These are phyloP conservation scores for Bolboschoenoplectus hybrid DNA, from an alignment of 202 grass and related monocot genomes.

Conservation along the genomic window DNA sequence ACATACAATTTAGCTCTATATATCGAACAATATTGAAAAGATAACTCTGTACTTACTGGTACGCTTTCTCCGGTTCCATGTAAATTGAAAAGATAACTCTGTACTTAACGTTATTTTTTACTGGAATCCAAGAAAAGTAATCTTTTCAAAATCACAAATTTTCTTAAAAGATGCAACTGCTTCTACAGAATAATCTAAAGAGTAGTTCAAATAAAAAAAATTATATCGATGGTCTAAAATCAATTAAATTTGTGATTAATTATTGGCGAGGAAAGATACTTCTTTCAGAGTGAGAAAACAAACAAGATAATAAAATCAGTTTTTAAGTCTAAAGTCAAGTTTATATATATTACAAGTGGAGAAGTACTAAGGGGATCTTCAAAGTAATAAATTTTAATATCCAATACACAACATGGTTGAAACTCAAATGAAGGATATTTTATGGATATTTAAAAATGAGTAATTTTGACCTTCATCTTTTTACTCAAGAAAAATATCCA, in stretches of 20 bases:
- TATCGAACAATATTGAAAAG: not conserved
- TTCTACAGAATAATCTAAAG: not conserved
- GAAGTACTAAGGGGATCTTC: not conserved
- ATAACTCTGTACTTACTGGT: not conserved
- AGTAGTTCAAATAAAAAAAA: not conserved
- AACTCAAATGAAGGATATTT: no score
- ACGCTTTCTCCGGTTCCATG: not conserved
- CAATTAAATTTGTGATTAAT: not conserved
- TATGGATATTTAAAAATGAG: no score
- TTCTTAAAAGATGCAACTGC: not conserved
- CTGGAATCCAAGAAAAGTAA: not conserved
- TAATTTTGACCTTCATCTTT: no score
- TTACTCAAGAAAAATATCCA: no score
- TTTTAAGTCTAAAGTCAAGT: not conserved
- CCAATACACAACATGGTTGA: not conserved
- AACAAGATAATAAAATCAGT: not conserved
- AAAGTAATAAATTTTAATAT: not conserved
- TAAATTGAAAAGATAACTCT: not conserved
- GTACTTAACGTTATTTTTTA: not conserved
- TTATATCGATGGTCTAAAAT: not conserved
- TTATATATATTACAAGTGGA: conserved; percentile 7
- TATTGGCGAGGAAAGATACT: not conserved
- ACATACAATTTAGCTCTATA: not conserved
- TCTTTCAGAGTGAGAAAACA: not conserved
- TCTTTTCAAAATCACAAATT: not conserved